These are phyloP conservation scores for Vanrija sp. DNA, from an alignment of 1,284 basidiomycete species.

Conservation along the genomic window DNA sequence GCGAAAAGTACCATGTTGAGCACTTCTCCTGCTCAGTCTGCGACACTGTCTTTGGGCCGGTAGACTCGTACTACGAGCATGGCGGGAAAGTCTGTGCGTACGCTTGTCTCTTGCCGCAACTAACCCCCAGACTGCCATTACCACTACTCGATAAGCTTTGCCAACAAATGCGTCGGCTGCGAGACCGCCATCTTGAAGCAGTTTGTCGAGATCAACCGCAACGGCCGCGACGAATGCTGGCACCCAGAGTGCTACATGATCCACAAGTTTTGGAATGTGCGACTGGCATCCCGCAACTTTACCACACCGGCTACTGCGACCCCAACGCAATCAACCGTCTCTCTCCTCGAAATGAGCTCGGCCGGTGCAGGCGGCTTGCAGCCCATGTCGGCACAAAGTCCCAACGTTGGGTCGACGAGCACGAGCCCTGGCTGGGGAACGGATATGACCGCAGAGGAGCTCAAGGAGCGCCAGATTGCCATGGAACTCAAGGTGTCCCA, in stretches of 20 bases:
- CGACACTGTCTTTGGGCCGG: constrained; percentile 90
- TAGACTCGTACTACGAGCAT: constrained; percentile 99
- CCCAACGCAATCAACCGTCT: constrained; percentile 51
- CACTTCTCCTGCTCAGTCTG: constrained; percentile 99
- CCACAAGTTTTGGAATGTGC: constrained; percentile 99
- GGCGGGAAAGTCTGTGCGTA: constrained; percentile 75
- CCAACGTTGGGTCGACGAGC: constrained; percentile 45
- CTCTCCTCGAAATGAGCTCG: constrained; percentile 43
- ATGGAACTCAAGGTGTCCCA: constrained; percentile 99
- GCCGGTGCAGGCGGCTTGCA: constrained; percentile 28
- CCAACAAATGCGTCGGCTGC: constrained; percentile 96
- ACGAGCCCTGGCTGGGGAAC: constrained; percentile 26
- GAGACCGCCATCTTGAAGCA: constrained; percentile 98
- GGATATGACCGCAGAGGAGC: constrained; percentile 70
- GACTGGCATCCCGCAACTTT: constrained; percentile 70
- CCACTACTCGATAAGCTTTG: constrained; percentile 97
- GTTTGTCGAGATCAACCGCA: constrained; percentile 98
- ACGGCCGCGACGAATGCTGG: constrained; percentile 98
- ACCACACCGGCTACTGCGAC: constrained; percentile 52
- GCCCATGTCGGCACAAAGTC: background rate
- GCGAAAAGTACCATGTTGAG: constrained; percentile 98
- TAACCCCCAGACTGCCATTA: constrained; percentile 69
- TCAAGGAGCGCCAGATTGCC: constrained; percentile 84
- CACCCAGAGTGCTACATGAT: constrained; percentile 99
- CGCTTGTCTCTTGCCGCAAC: background rate